Evolutionary conservation across 495 filamentous ascomycete species (phyloP).

Genomic region (Penicillium arizonense): DNA sequence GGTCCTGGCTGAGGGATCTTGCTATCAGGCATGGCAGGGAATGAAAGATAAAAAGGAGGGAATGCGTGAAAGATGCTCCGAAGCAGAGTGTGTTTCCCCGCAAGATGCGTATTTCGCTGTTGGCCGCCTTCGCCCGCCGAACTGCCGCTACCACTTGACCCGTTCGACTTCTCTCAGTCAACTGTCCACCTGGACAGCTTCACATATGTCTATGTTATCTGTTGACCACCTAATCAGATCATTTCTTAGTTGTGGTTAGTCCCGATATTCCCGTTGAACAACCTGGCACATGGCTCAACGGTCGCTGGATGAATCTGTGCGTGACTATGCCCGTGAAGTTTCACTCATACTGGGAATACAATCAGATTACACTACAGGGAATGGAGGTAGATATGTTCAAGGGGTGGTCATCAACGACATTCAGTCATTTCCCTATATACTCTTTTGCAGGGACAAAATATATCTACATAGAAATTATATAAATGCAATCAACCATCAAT

Average conservation of each 20-base stretch:
- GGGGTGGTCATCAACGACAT: neutral
- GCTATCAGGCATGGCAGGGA: constrained; percentile 42
- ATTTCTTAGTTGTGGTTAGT: too few relatives aligned
- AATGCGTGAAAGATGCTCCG: neutral
- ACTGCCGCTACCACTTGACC: neutral
- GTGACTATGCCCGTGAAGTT: too few relatives aligned
- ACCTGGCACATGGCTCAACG: too few relatives aligned
- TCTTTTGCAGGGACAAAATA: neutral
- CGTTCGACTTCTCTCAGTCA: neutral
- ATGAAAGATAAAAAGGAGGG: neutral
- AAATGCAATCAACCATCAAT: constrained; percentile 21
- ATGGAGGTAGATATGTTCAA: too few relatives aligned
- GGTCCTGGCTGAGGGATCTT: constrained; percentile 86
- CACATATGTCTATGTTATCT: neutral
- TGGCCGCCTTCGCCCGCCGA: constrained; percentile 9
- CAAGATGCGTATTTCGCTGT: constrained; percentile 11
- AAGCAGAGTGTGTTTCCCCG: constrained; percentile 14
- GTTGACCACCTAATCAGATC: too few relatives aligned
- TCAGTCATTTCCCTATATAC: constrained; percentile 2
- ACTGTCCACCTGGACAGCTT: neutral
- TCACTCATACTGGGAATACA: too few relatives aligned
- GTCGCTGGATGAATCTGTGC: too few relatives aligned
- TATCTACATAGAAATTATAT: neutral
- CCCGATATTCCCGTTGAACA: too few relatives aligned
- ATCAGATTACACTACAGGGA: too few relatives aligned